These are phyloP conservation scores for Pichia eremophila DNA, from an alignment of 805 yeast genomes.

Conservation along the genomic window DNA sequence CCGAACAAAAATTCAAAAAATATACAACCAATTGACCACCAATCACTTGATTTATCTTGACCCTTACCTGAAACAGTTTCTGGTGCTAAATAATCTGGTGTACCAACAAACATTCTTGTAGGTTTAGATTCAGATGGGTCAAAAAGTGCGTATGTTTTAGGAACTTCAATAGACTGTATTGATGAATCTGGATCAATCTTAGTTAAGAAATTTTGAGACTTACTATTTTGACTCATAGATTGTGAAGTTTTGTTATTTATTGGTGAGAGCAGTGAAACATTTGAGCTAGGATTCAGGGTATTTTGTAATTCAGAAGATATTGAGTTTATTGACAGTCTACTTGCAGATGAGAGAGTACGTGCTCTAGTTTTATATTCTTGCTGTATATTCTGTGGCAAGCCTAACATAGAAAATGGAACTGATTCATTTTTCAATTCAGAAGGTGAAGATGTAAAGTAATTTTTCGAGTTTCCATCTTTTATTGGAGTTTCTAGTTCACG, in stretches of 20 bases:
- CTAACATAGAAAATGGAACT: background rate
- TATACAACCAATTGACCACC: conserved; percentile 99
- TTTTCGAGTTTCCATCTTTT: background rate
- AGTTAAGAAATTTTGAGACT: background rate
- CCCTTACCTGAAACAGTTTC: conserved; percentile 83
- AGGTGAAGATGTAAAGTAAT: conserved; percentile 6
- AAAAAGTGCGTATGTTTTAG: conserved; percentile 49
- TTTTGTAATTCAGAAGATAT: conserved; percentile 21
- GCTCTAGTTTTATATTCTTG: conserved; percentile 12
- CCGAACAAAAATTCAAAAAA: conserved; percentile 88
- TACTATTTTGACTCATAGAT: background rate
- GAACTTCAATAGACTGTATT: conserved; percentile 12
- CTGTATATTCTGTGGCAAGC: conserved; percentile 5
- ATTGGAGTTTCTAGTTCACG: background rate
- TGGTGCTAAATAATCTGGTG: conserved; percentile 97
- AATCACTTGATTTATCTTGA: conserved; percentile 81
- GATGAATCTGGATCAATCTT: conserved; percentile 2
- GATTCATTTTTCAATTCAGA: background rate
- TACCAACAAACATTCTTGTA: conserved; percentile 74
- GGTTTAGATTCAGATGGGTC: conserved; percentile 49
- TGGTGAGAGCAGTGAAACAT: background rate
- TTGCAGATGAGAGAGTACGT: conserved; percentile 28
- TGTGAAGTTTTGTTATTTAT: conserved; percentile 29
- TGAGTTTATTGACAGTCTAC: conserved; percentile 28
- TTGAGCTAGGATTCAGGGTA: background rate